Evolutionary conservation across 2,329 filamentous ascomycete genomes (phyloP).

Genomic region (Xylariaceae sp.): DNA sequence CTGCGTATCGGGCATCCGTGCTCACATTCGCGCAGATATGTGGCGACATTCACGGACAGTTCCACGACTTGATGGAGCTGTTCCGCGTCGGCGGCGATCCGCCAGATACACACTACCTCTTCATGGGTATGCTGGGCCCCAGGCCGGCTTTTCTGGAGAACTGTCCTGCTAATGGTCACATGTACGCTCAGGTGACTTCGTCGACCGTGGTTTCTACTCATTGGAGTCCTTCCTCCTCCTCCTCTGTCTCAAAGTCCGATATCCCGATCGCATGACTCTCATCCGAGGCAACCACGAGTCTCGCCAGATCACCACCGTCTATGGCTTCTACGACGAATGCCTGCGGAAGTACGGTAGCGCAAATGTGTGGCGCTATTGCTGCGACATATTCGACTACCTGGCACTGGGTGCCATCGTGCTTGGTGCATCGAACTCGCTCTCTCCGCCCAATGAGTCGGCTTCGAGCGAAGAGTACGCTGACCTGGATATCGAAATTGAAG

Average conservation of each 20-base stretch:
- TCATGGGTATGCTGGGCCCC: constrained; percentile 62
- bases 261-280: constrained; percentile 92
- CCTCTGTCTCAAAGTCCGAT: constrained; percentile 92
- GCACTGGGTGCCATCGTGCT: constrained; percentile 83
- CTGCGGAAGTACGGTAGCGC: constrained; percentile 92
- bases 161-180: constrained; percentile 9
- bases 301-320: constrained; percentile 92
- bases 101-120: constrained; percentile 92
- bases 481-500: constrained; percentile 83
- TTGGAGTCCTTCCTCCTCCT: constrained; percentile 94
- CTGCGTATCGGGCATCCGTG: too few species aligned
- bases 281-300: constrained; percentile 96
- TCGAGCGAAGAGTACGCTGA: constrained; percentile 44
- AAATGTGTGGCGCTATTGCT: constrained; percentile 96
- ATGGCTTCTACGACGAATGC: constrained; percentile 97
- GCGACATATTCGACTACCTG: constrained; percentile 96
- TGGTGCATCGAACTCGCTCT: constrained; percentile 66
- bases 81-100: constrained; percentile 91
- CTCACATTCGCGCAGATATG: constrained; percentile 58
- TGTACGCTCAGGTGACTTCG: constrained; percentile 69
- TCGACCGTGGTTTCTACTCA: constrained; percentile 96
- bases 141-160: neutral
- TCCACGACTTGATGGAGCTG: constrained; percentile 94
- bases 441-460: constrained; percentile 39
- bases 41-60: constrained; percentile 94